phyloP scores from a whole-genome alignment of 352 stramenopile genomes.

The Phytophthora palmivora region DNA sequence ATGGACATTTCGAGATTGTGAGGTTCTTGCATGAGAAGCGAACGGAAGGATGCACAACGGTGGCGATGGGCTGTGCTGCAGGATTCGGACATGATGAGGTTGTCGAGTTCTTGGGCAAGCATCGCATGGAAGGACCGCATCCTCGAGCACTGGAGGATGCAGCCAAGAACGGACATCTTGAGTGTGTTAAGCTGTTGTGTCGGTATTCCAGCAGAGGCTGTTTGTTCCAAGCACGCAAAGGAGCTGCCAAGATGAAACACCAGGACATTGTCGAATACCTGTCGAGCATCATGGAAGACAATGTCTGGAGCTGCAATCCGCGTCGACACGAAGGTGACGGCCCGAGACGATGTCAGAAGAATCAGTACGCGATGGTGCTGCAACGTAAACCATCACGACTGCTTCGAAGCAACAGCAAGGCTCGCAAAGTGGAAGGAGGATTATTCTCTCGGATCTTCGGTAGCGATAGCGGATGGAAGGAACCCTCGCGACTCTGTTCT shows the following conservation, averaged over 20 bases:
- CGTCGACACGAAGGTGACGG: slow-evolving; percentile 34
- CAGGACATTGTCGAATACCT: slow-evolving; percentile 33
- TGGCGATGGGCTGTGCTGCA: slow-evolving; percentile 40
- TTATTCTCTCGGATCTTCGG: slow-evolving; percentile 34
- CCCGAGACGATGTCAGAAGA: slow-evolving; percentile 39
- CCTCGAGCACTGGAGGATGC: slow-evolving; percentile 42
- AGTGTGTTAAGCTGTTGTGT: slow-evolving; percentile 32
- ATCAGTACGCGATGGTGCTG: slow-evolving; percentile 36
- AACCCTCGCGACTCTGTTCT: slow-evolving; percentile 26
- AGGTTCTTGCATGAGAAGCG: slow-evolving; percentile 41
- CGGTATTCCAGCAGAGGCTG: slow-evolving; percentile 37
- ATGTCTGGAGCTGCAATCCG: slow-evolving; percentile 42
- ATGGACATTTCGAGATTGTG: slow-evolving; percentile 39
- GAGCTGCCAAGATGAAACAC: slow-evolving; percentile 44
- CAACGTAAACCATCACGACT: slow-evolving; percentile 26
- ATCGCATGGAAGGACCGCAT: slow-evolving; percentile 41
- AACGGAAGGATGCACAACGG: slow-evolving; percentile 35
- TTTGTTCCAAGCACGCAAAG: slow-evolving; percentile 41
- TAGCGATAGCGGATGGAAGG: slow-evolving; percentile 16
- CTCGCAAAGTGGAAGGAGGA: slow-evolving; percentile 25
- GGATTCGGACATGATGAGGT: slow-evolving; percentile 34
- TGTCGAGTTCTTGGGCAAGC: slow-evolving; percentile 39
- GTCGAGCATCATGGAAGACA: slow-evolving; percentile 39
- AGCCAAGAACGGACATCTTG: slow-evolving; percentile 39
- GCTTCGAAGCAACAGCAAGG: slow-evolving; percentile 20